These are phyloP conservation scores for Rhinocladiella similis DNA, from an alignment of 2,329 filamentous ascomycete genomes.

Conservation along the genomic window DNA sequence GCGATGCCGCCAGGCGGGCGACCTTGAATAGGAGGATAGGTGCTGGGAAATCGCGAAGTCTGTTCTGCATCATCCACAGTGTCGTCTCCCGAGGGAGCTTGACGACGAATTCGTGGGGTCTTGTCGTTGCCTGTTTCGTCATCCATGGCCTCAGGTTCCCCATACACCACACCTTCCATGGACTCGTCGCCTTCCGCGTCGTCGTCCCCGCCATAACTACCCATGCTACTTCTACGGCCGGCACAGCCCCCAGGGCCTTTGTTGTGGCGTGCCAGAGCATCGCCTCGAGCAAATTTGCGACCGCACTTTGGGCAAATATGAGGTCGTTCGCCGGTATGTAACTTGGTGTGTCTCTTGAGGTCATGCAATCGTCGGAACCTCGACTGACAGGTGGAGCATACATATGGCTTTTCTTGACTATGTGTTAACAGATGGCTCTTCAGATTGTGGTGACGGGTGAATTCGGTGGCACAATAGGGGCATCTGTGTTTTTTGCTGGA, in stretches of 20 bases:
- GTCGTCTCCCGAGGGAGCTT: conserved; percentile 59
- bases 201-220: conserved; percentile 78
- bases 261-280: conserved; percentile 90
- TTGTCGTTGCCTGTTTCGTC: conserved; percentile 47
- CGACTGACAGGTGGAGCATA: conserved; percentile 89
- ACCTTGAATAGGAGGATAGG: conserved; percentile 71
- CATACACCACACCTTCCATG: conserved; percentile 66
- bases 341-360: conserved; percentile 90
- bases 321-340: conserved; percentile 93
- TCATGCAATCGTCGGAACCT: conserved; percentile 92
- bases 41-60: conserved; percentile 63
- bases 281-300: conserved; percentile 89
- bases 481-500: conserved; percentile 92
- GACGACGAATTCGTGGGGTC: conserved; percentile 69
- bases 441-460: conserved; percentile 94
- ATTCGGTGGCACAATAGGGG: conserved; percentile 93
- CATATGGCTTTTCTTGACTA: conserved; percentile 96
- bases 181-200: conserved; percentile 54
- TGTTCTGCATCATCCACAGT: conserved; percentile 36
- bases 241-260: conserved; percentile 96
- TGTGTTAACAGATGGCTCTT: conserved; percentile 97
- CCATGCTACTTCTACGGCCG: conserved; percentile 82
- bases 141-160: conserved; percentile 51
- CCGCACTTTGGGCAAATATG: conserved; percentile 95
- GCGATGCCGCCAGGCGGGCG: conserved; percentile 50